Base-by-base conservation (phyloP, 768 basidiomycete species). In the Phanerochaete carnosa region DNA sequence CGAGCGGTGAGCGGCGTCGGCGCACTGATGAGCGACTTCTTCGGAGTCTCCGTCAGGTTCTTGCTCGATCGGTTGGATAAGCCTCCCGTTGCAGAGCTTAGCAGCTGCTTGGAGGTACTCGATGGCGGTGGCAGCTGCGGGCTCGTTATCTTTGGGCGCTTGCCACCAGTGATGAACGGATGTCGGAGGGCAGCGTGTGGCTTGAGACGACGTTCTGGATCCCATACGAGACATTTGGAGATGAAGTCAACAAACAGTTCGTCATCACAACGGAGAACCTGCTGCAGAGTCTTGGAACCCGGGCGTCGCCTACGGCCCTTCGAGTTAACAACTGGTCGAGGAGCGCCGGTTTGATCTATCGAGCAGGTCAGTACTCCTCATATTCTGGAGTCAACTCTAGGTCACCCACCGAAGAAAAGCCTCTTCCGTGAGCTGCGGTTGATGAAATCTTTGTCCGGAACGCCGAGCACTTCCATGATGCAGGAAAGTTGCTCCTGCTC, bases 401-500 rank as follows among this genome's bases (percentile, higher is more conserved):
- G 50, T 35, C 22, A 60, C 87, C 53, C 71, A 96, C 96, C 97
- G 70, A 99, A 99, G 76, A 99, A 99, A 54, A 97, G 79, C 68
- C 95, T 90, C 74, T 93, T 92, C 62, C 97, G 86, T 15, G 93
- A 92, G 68, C 95, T 95, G 58, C 90, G 89, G 71, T 97, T 95
- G 68, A 99, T 78, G 64, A 98, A 90, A 63, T 97, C 92, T 75
- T 92, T 94, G 65, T 99, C 97, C 0, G 97, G 97, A 29, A 94
- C 77, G 16, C 97, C 97, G 50, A 98, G 85, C 7, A 99, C 92
- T 73, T 99, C 97, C 95, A 99, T 99, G 75, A 99, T 99, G 72
- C 96, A 98, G 4, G 95, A 90, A 57, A 99, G 76, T 67, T 98
- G 97, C 71, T 98, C 95, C 75, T 97, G 94, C 73, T 99, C 96